These are phyloP conservation scores for Mycocalia duriaeana DNA, from an alignment of 1,284 basidiomycete genomes.

Conservation along the genomic window DNA sequence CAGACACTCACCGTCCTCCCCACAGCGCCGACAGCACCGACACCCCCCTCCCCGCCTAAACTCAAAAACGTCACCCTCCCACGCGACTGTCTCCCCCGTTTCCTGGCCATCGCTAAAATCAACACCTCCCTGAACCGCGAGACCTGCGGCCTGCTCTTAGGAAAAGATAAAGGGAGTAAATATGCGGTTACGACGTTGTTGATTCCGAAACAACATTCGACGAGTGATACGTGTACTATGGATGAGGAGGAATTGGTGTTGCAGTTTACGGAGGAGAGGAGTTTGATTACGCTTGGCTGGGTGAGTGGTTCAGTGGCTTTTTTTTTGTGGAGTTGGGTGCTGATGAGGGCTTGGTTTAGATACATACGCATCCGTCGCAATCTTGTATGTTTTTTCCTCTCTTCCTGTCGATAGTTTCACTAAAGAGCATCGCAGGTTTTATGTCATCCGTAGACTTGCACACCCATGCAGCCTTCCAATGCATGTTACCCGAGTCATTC, in stretches of 20 bases:
- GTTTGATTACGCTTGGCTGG: slow-evolving; percentile 85
- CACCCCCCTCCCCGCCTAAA: slow-evolving; percentile 19
- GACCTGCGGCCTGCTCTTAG: slow-evolving; percentile 45
- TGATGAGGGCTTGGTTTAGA: slow-evolving; percentile 54
- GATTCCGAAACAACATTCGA: slow-evolving; percentile 80
- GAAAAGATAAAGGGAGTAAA: slow-evolving; percentile 54
- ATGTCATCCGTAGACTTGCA: slow-evolving; percentile 89
- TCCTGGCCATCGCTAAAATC: slow-evolving; percentile 58
- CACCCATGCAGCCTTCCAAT: slow-evolving; percentile 82
- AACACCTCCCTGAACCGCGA: slow-evolving; percentile 44
- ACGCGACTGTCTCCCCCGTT: slow-evolving; percentile 62
- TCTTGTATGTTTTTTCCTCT: slow-evolving; percentile 50
- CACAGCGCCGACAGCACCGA: slow-evolving; percentile 12
- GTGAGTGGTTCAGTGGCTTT: slow-evolving; percentile 43
- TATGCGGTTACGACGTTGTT: slow-evolving; percentile 72
- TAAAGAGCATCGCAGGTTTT: slow-evolving; percentile 46
- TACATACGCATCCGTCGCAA: slow-evolving; percentile 89
- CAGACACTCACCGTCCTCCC: slow-evolving; percentile 21
- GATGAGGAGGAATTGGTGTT: slow-evolving; percentile 83
- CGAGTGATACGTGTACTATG: slow-evolving; percentile 85
- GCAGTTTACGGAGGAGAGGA: slow-evolving; percentile 73
- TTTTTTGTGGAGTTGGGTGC: neutral
- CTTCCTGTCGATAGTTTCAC: neutral
- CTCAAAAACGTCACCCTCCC: slow-evolving; percentile 67
- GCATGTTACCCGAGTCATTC: slow-evolving; percentile 85